Percentiles rank a stretch among this genome's conserved stretches.
Conservation (phyloP, 176 grass and related monocot genomes). For the Cenchrus purpureus region DNA sequence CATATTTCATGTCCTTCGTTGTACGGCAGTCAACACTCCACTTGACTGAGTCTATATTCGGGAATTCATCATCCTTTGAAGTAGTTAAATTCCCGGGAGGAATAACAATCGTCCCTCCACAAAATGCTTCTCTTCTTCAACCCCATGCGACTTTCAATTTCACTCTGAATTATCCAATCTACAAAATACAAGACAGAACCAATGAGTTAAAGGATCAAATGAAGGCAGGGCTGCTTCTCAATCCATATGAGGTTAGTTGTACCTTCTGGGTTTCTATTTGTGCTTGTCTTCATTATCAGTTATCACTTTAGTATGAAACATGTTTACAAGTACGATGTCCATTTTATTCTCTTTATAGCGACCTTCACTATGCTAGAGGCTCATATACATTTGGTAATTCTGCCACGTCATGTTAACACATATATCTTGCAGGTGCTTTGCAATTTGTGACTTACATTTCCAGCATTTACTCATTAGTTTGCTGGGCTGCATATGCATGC, state of each 20-base stretch:
- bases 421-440: not conserved
- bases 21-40: constrained; percentile 77
- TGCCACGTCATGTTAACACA: not conserved
- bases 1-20: constrained; percentile 80
- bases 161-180: constrained; percentile 91
- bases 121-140: constrained; percentile 80
- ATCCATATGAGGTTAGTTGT: constrained; percentile 72
- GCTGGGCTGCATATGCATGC: not conserved
- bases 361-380: constrained; percentile 8
- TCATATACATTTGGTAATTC: not conserved
- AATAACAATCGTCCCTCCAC: constrained; percentile 90
- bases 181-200: constrained; percentile 78
- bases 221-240: constrained; percentile 78
- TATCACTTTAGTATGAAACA: not conserved
- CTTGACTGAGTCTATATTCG: constrained; percentile 76
- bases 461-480: constrained; percentile 21
- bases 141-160: constrained; percentile 89
- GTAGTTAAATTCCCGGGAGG: constrained; percentile 89
- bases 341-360: not conserved
- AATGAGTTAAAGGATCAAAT: constrained; percentile 90
- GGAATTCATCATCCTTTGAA: constrained; percentile 88
- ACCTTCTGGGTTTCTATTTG: constrained; percentile 24
- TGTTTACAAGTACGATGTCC: not conserved
- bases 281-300: not conserved
- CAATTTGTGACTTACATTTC: not conserved